Evolutionary conservation across 2,329 filamentous ascomycete species (phyloP).

Genomic region (Elsinoe necatrix): DNA sequence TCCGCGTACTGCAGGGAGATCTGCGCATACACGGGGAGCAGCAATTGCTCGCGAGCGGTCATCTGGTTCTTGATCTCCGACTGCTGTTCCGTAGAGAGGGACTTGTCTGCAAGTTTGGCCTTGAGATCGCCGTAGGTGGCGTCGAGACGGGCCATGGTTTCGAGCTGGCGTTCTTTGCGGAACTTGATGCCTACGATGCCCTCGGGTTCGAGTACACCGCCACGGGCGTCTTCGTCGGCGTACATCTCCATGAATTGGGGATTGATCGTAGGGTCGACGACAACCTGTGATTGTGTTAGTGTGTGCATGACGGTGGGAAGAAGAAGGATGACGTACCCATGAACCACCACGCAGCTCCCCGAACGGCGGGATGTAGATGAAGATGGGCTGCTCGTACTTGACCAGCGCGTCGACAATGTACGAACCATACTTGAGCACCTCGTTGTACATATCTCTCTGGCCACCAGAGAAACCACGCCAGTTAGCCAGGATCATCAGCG

Average conservation of each 20-base stretch:
- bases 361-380: slow-evolving; percentile 95
- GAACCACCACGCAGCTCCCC: slow-evolving; percentile 97
- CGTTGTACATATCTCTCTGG: slow-evolving; percentile 99
- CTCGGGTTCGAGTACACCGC: slow-evolving; percentile 95
- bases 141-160: slow-evolving; percentile 94
- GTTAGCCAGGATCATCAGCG: slow-evolving; percentile 98
- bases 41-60: slow-evolving; percentile 72
- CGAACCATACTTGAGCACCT: slow-evolving; percentile 98
- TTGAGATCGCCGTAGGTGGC: slow-evolving; percentile 73
- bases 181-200: slow-evolving; percentile 99
- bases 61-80: slow-evolving; percentile 77
- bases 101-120: slow-evolving; percentile 62
- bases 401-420: slow-evolving; percentile 98
- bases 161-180: slow-evolving; percentile 91
- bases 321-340: slow-evolving; percentile 58
- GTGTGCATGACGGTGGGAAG: slow-evolving; percentile 9
- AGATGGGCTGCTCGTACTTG: slow-evolving; percentile 97
- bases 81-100: slow-evolving; percentile 63
- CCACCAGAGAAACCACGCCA: slow-evolving; percentile 99
- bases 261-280: slow-evolving; percentile 98
- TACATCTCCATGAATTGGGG: slow-evolving; percentile 98
- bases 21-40: slow-evolving; percentile 88
- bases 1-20: slow-evolving; percentile 96
- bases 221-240: slow-evolving; percentile 85
- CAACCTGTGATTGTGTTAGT: slow-evolving; percentile 51